Percentiles rank a stretch among this genome's conserved stretches.
Evolutionary conservation across 495 filamentous ascomycete genomes (phyloP).

Genomic region (Corynascus novoguineensis): DNA sequence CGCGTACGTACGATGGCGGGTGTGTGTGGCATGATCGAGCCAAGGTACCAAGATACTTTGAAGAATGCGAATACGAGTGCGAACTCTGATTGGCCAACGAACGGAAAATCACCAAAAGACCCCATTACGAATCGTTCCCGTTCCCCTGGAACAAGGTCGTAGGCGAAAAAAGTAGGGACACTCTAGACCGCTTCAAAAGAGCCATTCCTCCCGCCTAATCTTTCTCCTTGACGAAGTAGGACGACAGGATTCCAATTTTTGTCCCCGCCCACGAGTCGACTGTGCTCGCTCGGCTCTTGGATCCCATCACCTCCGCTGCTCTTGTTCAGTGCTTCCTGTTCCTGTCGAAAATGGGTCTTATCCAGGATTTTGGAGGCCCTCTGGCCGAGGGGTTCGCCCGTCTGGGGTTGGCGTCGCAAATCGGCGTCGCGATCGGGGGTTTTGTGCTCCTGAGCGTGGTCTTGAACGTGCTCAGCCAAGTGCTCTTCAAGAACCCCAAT

Average conservation of each 20-base stretch:
- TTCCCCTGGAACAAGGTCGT: constrained; percentile 2
- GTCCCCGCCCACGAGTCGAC: not conserved
- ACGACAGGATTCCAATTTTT: constrained; percentile 1
- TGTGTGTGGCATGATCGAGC: constrained; percentile 20
- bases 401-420: constrained; percentile 42
- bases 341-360: constrained; percentile 41
- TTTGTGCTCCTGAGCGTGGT: constrained; percentile 52
- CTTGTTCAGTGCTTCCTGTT: not conserved
- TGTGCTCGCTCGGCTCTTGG: not conserved
- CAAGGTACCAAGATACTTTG: constrained; percentile 8
- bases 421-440: constrained; percentile 37
- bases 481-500: constrained; percentile 63
- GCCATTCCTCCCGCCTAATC: not conserved
- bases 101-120: not conserved
- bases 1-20: constrained; percentile 12
- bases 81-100: constrained; percentile 20
- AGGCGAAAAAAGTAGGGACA: constrained; percentile 7
- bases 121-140: constrained; percentile 7
- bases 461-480: constrained; percentile 62
- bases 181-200: not conserved
- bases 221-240: not conserved
- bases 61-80: constrained; percentile 32
- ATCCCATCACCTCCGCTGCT: not conserved
- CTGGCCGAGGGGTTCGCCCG: constrained; percentile 38
- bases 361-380: constrained; percentile 44